Conservation (phyloP, 148 eudicot genomes). For the Talinum fruticosum region DNA sequence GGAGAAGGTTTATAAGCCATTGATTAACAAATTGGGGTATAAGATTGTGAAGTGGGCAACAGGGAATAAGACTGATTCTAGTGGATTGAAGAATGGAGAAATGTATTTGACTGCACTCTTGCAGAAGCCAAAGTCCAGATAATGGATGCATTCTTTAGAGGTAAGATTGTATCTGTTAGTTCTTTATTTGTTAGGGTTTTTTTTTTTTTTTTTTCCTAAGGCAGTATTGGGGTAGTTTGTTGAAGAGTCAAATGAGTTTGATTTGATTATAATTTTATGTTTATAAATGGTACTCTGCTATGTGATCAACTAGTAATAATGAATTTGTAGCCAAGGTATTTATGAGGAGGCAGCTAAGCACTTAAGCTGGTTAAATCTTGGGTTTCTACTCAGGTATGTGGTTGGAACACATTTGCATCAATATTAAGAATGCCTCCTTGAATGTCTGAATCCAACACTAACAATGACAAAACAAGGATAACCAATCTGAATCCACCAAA, state of each 20-base stretch:
- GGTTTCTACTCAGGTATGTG: background rate
- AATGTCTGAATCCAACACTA: background rate
- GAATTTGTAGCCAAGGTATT: background rate
- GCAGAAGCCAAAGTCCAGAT: conserved; percentile 77
- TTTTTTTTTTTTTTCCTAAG: background rate
- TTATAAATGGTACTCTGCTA: background rate
- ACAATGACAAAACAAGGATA: background rate
- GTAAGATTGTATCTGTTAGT: background rate
- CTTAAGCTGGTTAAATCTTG: background rate
- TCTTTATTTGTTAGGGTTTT: background rate
- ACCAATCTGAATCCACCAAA: background rate
- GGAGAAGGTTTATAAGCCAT: conserved; percentile 65
- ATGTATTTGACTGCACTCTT: conserved; percentile 81
- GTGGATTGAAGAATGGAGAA: conserved; percentile 69
- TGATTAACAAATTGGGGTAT: conserved; percentile 71
- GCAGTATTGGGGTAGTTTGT: background rate
- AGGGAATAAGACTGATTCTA: conserved; percentile 57
- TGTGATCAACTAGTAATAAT: conserved; percentile 6
- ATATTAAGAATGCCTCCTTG: background rate
- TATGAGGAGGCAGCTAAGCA: background rate
- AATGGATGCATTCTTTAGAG: background rate
- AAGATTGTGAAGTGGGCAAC: conserved; percentile 92
- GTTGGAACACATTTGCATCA: background rate
- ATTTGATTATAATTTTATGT: background rate
- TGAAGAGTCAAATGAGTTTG: background rate